A percentile compares a stretch with the other conserved stretches of the same genome.
Evolutionary conservation across 2,329 filamentous ascomycete genomes (phyloP).

Genomic region (Colletotrichum spinosum): DNA sequence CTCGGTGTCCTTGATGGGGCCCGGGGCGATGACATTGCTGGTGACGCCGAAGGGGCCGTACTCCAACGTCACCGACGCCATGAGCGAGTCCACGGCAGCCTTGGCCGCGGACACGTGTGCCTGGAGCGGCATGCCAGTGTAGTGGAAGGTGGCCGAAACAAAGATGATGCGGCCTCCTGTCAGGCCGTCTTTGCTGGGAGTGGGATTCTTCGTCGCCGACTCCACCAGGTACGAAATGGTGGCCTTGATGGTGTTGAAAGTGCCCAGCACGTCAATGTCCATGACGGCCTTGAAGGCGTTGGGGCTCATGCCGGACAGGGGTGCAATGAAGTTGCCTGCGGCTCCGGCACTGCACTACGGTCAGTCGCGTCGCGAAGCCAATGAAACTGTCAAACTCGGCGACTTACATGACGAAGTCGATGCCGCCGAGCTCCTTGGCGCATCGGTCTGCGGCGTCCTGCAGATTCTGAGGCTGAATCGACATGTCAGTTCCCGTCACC

Average conservation of each 20-base stretch:
- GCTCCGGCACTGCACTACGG: slow-evolving; percentile 79
- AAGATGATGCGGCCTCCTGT: slow-evolving; percentile 89
- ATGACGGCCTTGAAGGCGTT: slow-evolving; percentile 97
- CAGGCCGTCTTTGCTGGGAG: slow-evolving; percentile 68
- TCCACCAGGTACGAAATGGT: slow-evolving; percentile 83
- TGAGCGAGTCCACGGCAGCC: slow-evolving; percentile 88
- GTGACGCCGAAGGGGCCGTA: slow-evolving; percentile 89
- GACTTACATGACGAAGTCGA: slow-evolving; percentile 91
- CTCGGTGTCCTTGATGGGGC: slow-evolving; percentile 88
- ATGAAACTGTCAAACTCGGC: not conserved
- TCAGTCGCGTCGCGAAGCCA: slow-evolving; percentile 10
- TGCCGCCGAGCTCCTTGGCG: slow-evolving; percentile 83
- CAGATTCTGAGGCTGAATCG: slow-evolving; percentile 68
- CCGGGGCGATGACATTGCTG: slow-evolving; percentile 89
- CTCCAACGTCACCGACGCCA: slow-evolving; percentile 83
- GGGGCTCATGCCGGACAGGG: slow-evolving; percentile 81
- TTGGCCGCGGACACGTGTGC: slow-evolving; percentile 93
- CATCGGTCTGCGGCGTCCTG: slow-evolving; percentile 82
- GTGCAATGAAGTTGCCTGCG: slow-evolving; percentile 93
- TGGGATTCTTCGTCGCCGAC: slow-evolving; percentile 75
- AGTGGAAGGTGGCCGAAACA: slow-evolving; percentile 92
- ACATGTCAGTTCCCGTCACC: slow-evolving; percentile 13
- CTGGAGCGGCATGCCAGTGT: slow-evolving; percentile 86
- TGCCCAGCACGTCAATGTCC: slow-evolving; percentile 94
- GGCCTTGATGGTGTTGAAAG: slow-evolving; percentile 94